These are phyloP conservation scores for Fusarium heterosporum DNA, from an alignment of 2,329 filamentous ascomycete genomes.

Conservation along the genomic window DNA sequence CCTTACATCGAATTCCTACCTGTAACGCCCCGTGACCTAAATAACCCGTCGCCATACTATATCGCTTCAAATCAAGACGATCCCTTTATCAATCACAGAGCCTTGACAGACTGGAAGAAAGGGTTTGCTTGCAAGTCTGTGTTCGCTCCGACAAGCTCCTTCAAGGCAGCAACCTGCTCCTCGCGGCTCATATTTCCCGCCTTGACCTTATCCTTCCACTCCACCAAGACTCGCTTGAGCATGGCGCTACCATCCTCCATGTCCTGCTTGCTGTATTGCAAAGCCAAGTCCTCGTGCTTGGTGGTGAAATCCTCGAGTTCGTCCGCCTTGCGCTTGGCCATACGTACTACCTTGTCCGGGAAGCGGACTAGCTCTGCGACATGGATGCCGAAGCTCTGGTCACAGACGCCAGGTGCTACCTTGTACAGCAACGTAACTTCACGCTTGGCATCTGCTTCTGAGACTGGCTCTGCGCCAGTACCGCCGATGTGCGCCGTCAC, in stretches of 20 bases:
- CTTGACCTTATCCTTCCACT: constrained; percentile 85
- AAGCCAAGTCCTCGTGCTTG: constrained; percentile 73
- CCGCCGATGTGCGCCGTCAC: constrained; percentile 92
- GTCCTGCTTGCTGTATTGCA: constrained; percentile 81
- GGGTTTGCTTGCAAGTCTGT: constrained; percentile 72
- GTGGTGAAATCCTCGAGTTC: constrained; percentile 95
- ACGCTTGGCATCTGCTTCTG: constrained; percentile 64
- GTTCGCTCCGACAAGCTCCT: constrained; percentile 81
- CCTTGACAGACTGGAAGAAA: constrained; percentile 76
- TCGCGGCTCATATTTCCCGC: constrained; percentile 72
- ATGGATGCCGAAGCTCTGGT: constrained; percentile 98
- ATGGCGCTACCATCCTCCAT: constrained; percentile 88
- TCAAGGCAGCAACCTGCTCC: constrained; percentile 82
- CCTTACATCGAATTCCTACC: constrained; percentile 14
- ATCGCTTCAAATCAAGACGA: neutral
- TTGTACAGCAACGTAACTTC: constrained; percentile 98
- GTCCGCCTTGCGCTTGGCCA: constrained; percentile 99
- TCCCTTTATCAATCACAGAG: constrained; percentile 54
- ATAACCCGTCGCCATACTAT: constrained; percentile 3
- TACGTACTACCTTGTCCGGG: constrained; percentile 95
- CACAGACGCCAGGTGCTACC: constrained; percentile 93
- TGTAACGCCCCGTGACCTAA: constrained; percentile 25
- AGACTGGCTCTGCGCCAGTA: constrained; percentile 52
- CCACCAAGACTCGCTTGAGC: constrained; percentile 83
- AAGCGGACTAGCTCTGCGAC: constrained; percentile 97